Base-by-base conservation (phyloP, 2,329 filamentous ascomycete genomes). In the Fusarium goolgardi region DNA sequence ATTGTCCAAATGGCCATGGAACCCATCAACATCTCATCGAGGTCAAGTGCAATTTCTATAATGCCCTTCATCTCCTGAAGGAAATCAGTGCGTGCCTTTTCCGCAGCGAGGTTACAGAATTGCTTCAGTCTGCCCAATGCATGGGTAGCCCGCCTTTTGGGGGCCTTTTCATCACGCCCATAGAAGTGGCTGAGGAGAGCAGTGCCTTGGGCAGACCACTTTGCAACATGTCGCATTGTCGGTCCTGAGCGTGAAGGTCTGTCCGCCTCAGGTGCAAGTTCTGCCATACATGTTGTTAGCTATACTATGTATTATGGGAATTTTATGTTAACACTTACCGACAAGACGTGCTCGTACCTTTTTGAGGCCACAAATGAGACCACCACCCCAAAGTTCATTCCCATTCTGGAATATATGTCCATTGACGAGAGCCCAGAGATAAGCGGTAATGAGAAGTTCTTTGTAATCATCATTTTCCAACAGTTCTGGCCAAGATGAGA, bases 21-120 rank as follows among this genome's bases (percentile, higher is more conserved):
- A 3, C 10, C 6, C 56, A 62, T 62, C 12, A 62, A 9, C 35
- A 62, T 61, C 31, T 23, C 37, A 4, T 62, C 56, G 0, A 62
- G 31, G 1, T 62, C 35, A 5, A 62, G 5, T 4, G 59, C 59
- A 16, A 9, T 16, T 5, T 35, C 35, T 16, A 61, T 6, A 12
- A 61, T 27, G 7, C 1, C 4, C 5, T 47, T 37, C 25, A 61
- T 43, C 3, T 46, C 35, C 1, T 7, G 39, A 4, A 21, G 20
- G 15, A 50, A n/a, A 18, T 31, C 13, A 3, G 13, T 21, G 15
- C 2, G 13, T 18, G 34, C 1, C 2, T 25, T 34, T 2, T 9
- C 31, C 10, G 12, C 9, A 7, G 18, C 3, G 12, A 27, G 10
- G 1, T 27, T 15, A 5, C 45, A 35, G 9, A 60, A 50, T 3